Base-by-base conservation (phyloP, 2,329 filamentous ascomycete genomes). In the Myriangium duriaei region DNA sequence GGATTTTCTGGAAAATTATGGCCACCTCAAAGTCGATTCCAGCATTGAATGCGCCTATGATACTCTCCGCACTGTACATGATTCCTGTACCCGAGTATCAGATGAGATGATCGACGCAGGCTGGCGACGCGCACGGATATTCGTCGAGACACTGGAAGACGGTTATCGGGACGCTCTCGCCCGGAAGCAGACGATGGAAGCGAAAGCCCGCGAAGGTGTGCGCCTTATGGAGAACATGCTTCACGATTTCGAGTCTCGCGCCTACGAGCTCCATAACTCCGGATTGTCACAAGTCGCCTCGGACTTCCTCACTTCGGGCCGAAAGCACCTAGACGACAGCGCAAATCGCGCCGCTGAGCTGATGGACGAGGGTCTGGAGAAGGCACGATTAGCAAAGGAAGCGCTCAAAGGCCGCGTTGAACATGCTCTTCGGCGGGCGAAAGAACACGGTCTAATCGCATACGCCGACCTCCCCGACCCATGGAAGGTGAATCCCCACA, bases 401-500 rank as follows among this genome's bases (percentile, higher is more conserved):
- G 53, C 33, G 6, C 44, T 68, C 43, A 60, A 61, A 44, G 44
- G 55, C 51, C 78, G 78, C 5, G 65, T 98, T 16, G 83, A 92
- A 50, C 81, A 91, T 46, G 84, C 82, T 46, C 79, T 98, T 29
- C 80, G 88, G 49, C 71, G 73, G 38, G 88, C 91, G 10, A 75
- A 80, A 48, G 79, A 92, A 54, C 72, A 84, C 34, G 84, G 87
- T 33, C 69, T 95, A 11, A 81, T 98, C 48, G 72, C 73, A 44
- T 98, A 96, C 62, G 77, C 93, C 32, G 86, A 95, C 52, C 69
- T 98, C 4, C 91, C 91, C 1, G 68, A 81, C 26, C 91, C 91
- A 0, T 98, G 91, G 91, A 74, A 82, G 43, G 80, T 93, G 53
- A 98, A 98, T 61, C 86, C 87, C 2, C 85, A 98, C 61, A 96